Evolutionary conservation across 78 protist species (phyloP).

Genomic region (Tieghemostelium lacteum): DNA sequence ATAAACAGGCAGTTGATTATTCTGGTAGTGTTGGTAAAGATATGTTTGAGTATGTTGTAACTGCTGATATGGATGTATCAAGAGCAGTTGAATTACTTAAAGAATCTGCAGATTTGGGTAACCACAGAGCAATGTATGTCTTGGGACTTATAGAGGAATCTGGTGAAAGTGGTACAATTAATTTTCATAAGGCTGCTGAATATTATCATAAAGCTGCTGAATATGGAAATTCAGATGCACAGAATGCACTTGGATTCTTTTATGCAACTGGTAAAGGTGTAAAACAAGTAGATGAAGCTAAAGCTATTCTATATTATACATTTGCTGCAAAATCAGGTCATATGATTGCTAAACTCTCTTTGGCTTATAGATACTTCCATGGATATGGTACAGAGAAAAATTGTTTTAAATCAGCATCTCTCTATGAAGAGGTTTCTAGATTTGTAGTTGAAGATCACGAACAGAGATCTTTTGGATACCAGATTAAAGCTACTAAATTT

Average conservation of each 20-base stretch:
- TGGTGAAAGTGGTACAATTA: slow-evolving; percentile 48
- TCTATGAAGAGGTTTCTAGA: slow-evolving; percentile 77
- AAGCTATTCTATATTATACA: slow-evolving; percentile 54
- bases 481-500: slow-evolving; percentile 28
- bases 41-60: no score
- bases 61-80: not conserved
- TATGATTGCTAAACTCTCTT: slow-evolving; percentile 55
- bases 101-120: slow-evolving; percentile 20
- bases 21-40: not conserved
- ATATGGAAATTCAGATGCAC: slow-evolving; percentile 69
- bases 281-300: slow-evolving; percentile 27
- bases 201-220: slow-evolving; percentile 45
- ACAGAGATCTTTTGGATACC: slow-evolving; percentile 33
- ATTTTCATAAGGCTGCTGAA: slow-evolving; percentile 53
- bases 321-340: slow-evolving; percentile 85
- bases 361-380: slow-evolving; percentile 83
- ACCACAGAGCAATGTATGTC: slow-evolving; percentile 67
- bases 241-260: slow-evolving; percentile 64
- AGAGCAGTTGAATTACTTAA: not conserved
- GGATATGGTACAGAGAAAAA: slow-evolving; percentile 82
- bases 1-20: not conserved
- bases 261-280: slow-evolving; percentile 77
- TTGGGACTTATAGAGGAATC: slow-evolving; percentile 56
- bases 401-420: slow-evolving; percentile 71
- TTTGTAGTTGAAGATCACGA: slow-evolving; percentile 45